Conservation (phyloP, 2,329 filamentous ascomycete genomes). For the Colletotrichum sojae region DNA sequence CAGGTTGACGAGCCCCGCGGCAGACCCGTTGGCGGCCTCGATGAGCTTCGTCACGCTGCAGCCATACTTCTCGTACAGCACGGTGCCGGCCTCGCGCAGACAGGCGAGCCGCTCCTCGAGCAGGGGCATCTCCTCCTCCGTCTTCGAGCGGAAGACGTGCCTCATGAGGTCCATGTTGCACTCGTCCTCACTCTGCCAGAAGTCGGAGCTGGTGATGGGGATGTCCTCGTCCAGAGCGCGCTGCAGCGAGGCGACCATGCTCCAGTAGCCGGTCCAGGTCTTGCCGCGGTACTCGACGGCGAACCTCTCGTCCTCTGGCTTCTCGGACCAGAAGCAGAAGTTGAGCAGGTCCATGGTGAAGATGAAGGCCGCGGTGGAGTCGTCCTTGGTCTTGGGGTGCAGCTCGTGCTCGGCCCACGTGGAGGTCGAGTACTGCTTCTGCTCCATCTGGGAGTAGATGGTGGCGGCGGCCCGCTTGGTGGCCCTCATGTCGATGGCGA, state of each 20-base stretch:
- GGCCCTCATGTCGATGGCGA: constrained; percentile 86
- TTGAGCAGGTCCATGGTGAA: constrained; percentile 98
- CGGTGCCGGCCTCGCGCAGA: constrained; percentile 84
- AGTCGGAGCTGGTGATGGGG: constrained; percentile 89
- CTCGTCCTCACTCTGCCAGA: constrained; percentile 84
- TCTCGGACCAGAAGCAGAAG: constrained; percentile 95
- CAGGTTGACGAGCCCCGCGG: constrained; percentile 87
- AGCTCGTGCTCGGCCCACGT: constrained; percentile 92
- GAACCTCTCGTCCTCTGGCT: constrained; percentile 79
- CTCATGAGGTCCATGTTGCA: constrained; percentile 81
- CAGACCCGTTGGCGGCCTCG: constrained; percentile 80
- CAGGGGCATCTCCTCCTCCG: constrained; percentile 88
- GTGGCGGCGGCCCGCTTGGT: constrained; percentile 85
- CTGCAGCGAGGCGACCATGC: constrained; percentile 88
- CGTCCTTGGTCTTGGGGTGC: constrained; percentile 87
- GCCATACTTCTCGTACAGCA: constrained; percentile 83
- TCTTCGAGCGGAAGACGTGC: constrained; percentile 88
- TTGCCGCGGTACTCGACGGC: constrained; percentile 85
- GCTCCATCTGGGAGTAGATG: constrained; percentile 87
- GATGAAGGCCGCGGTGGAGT: constrained; percentile 88
- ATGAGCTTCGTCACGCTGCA: constrained; percentile 83
- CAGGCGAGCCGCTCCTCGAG: constrained; percentile 83
- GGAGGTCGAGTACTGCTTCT: constrained; percentile 85
- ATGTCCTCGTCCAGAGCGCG: constrained; percentile 92
- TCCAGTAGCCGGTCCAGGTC: constrained; percentile 96